A percentile compares a stretch with the other conserved stretches of the same genome.
Conservation (phyloP, 805 yeast species). For the Kodamaea fukazawae region DNA sequence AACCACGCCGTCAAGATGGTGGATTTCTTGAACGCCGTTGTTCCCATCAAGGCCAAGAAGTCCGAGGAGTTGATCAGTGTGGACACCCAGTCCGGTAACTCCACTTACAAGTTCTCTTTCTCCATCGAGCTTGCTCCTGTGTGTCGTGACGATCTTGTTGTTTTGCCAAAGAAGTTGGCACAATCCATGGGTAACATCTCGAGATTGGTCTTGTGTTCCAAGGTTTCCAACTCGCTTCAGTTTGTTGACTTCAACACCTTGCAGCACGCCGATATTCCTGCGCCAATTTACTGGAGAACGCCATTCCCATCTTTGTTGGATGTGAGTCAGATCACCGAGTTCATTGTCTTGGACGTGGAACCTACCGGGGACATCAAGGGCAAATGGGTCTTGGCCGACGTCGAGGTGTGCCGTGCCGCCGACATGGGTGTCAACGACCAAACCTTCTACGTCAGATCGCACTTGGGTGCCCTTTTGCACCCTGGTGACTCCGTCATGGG, state of each 20-base stretch:
- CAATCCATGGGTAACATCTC: constrained; percentile 78
- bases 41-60: constrained; percentile 77
- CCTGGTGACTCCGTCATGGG: constrained; percentile 97
- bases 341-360: constrained; percentile 89
- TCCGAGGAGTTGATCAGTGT: constrained; percentile 89
- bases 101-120: constrained; percentile 85
- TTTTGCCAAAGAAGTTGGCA: constrained; percentile 85
- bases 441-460: constrained; percentile 82
- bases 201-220: constrained; percentile 79
- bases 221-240: constrained; percentile 78
- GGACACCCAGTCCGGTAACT: constrained; percentile 87
- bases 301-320: constrained; percentile 79
- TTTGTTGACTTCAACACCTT: constrained; percentile 82
- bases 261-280: constrained; percentile 70
- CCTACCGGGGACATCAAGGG: constrained; percentile 81
- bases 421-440: constrained; percentile 87
- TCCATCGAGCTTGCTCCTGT: constrained; percentile 94
- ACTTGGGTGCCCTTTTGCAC: constrained; percentile 89
- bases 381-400: constrained; percentile 80
- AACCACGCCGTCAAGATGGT: constrained; percentile 93
- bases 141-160: constrained; percentile 94
- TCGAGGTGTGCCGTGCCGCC: constrained; percentile 82
- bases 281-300: constrained; percentile 74
- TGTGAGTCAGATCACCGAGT: constrained; percentile 75
- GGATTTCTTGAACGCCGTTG: constrained; percentile 81